Percentiles rank a stretch among this genome's conserved stretches.
These are phyloP conservation scores for Plasmodium malariae DNA, from an alignment of 169 alveolate species.

Conservation along the genomic window DNA sequence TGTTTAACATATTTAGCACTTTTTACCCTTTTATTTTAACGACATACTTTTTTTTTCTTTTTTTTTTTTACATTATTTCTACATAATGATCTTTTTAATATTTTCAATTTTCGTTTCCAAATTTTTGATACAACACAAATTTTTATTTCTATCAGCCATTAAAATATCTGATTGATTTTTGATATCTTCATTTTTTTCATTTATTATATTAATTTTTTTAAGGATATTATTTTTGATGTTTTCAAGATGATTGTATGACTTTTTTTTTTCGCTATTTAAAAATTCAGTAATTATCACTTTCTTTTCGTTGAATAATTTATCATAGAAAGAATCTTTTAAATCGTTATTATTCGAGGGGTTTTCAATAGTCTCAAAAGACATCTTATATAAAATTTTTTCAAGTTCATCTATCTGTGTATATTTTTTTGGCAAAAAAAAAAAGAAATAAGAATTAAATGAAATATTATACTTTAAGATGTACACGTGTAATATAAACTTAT, in stretches of 20 bases:
- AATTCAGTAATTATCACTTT: slow-evolving; percentile 8
- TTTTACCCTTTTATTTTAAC: background rate
- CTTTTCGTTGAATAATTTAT: slow-evolving; percentile 40
- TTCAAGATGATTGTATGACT: slow-evolving; percentile 25
- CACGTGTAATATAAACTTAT: background rate
- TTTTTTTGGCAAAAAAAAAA: slow-evolving; percentile 3
- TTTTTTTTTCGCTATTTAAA: slow-evolving; percentile 40
- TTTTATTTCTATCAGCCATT: slow-evolving; percentile 29
- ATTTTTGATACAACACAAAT: slow-evolving; percentile 35
- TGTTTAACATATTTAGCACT: too few species aligned
- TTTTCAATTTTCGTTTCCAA: slow-evolving; percentile 42
- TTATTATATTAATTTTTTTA: slow-evolving; percentile 35
- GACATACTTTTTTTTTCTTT: background rate
- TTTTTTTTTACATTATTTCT: background rate
- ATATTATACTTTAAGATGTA: background rate
- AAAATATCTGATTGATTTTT: slow-evolving; percentile 46
- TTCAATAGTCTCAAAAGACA: background rate
- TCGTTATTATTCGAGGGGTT: slow-evolving; percentile 6
- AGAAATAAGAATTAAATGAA: background rate
- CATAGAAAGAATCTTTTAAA: background rate
- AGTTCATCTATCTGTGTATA: slow-evolving; percentile 42
- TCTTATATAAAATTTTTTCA: background rate
- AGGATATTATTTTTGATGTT: slow-evolving; percentile 20
- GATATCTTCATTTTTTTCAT: slow-evolving; percentile 62
- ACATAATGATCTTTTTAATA: slow-evolving; percentile 38